Evolutionary conservation across 2,329 filamentous ascomycete species (phyloP).

Genomic region (Colletotrichum sublineola): DNA sequence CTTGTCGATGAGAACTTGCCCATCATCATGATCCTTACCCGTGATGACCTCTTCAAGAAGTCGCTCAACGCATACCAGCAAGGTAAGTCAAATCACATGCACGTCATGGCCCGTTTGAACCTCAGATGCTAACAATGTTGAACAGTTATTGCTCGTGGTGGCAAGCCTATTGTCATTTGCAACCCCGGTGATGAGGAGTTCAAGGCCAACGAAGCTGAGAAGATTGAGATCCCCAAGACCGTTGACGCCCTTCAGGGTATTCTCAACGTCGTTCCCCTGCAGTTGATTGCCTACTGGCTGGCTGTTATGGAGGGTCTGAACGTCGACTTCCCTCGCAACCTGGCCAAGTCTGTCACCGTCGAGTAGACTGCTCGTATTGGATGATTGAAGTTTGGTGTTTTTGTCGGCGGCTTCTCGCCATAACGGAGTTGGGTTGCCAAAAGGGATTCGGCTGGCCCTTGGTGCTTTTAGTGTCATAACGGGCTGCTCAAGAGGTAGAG

Average conservation of each 20-base stretch:
- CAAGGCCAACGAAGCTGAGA: constrained; percentile 87
- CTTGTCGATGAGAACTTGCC: constrained; percentile 98
- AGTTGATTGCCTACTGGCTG: constrained; percentile 99
- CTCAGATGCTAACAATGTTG: not conserved
- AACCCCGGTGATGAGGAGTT: constrained; percentile 93
- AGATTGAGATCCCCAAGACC: constrained; percentile 97
- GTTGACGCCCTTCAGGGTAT: constrained; percentile 96
- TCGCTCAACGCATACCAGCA: constrained; percentile 99
- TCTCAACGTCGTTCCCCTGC: constrained; percentile 96
- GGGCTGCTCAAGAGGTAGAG: constrained; percentile 13
- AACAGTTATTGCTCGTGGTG: constrained; percentile 90
- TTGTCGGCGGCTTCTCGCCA: constrained; percentile 27
- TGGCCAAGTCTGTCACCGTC: constrained; percentile 99
- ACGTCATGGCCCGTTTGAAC: not conserved
- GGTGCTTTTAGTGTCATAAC: constrained; percentile 29
- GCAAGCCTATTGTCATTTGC: constrained; percentile 99
- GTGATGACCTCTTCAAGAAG: constrained; percentile 96
- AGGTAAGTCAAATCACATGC: constrained; percentile 67
- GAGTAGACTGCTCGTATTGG: constrained; percentile 73
- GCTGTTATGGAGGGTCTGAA: constrained; percentile 96
- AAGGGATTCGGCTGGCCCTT: constrained; percentile 36
- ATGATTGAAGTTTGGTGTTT: constrained; percentile 18
- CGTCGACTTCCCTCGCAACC: constrained; percentile 97
- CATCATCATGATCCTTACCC: constrained; percentile 99
- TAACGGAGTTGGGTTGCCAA: constrained; percentile 40